phyloP scores from a whole-genome alignment of 306 rosid genomes.

The Vigna radiata region DNA sequence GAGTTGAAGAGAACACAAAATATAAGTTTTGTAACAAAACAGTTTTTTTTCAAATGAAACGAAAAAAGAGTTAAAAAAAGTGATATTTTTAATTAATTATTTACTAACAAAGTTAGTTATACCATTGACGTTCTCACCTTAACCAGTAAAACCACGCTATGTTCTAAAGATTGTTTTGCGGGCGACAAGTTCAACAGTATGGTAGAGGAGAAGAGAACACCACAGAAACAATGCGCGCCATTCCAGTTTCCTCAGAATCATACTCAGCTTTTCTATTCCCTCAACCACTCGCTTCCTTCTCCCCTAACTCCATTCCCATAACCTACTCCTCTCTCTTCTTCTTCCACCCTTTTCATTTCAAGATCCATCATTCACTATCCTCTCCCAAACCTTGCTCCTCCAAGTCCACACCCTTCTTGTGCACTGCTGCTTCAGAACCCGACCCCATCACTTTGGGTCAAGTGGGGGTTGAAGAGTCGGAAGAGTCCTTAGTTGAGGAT shows the following conservation, averaged over 20 bases:
- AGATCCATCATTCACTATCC: constrained; percentile 10
- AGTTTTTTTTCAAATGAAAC: too few relatives aligned
- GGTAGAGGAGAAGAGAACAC: constrained; percentile 2
- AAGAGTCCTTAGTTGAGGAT: constrained; percentile 47
- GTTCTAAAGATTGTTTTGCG: too few relatives aligned
- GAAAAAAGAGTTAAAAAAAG: too few relatives aligned
- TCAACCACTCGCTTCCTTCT: constrained; percentile 13
- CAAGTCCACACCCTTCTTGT: constrained; percentile 34
- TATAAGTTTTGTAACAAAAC: too few relatives aligned
- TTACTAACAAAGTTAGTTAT: too few relatives aligned
- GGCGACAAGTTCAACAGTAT: too few relatives aligned
- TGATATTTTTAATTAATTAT: too few relatives aligned
- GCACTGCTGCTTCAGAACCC: constrained; percentile 52
- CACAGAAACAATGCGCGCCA: constrained; percentile 47
- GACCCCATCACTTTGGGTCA: constrained; percentile 39
- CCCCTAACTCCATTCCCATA: neutral
- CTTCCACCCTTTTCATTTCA: constrained; percentile 39
- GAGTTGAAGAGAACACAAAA: too few relatives aligned
- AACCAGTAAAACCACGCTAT: neutral
- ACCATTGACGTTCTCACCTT: neutral
- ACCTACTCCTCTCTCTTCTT: constrained; percentile 35
- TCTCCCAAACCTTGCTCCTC: constrained; percentile 37
- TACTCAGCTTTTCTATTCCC: constrained; percentile 12
- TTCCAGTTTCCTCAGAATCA: constrained; percentile 44
- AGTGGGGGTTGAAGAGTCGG: constrained; percentile 16